Evolutionary conservation across 208 protist genomes (phyloP).

Genomic region (Acanthamoeba castellanii): DNA sequence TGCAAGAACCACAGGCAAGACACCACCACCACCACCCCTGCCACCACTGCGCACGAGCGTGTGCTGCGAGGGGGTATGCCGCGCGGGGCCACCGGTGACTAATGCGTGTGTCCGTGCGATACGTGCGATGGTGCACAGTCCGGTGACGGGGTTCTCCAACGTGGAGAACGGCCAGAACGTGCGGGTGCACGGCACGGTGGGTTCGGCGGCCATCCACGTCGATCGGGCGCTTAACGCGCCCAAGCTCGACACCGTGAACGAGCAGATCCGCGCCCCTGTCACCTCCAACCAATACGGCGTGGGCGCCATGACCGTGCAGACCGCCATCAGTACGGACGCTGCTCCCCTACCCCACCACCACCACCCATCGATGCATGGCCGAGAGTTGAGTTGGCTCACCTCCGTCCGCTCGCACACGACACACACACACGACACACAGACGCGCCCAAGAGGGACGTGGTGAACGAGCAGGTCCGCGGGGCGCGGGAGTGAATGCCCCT

Average conservation of each 20-base stretch:
- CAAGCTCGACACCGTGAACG: constrained; percentile 33
- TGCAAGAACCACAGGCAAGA: constrained; percentile 52
- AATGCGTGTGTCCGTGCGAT: too few relatives aligned
- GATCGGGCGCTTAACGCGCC: constrained; percentile 19
- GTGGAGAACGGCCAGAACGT: background rate
- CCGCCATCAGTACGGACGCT: background rate
- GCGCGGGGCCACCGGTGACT: too few relatives aligned
- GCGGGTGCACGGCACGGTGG: constrained; percentile 33
- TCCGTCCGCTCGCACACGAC: background rate
- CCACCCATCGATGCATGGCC: too few relatives aligned
- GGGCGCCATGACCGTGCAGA: constrained; percentile 7
- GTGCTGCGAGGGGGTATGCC: too few relatives aligned
- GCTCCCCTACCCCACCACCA: background rate
- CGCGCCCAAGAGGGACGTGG: background rate
- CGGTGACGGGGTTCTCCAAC: constrained; percentile 26
- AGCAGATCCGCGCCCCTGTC: constrained; percentile 9
- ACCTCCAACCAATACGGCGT: constrained; percentile 28
- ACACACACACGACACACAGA: background rate
- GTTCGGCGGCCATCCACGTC: background rate
- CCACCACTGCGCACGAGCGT: background rate
- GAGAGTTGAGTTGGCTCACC: too few relatives aligned
- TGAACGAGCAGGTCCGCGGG: constrained; percentile 10
- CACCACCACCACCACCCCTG: background rate
- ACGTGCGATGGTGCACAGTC: too few relatives aligned
- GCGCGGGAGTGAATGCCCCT: background rate